Evolutionary conservation across 257 asterid genomes (phyloP), one percentile per base, ranked within the genome.

Genomic region (Galeopsis tetrahit): DNA sequence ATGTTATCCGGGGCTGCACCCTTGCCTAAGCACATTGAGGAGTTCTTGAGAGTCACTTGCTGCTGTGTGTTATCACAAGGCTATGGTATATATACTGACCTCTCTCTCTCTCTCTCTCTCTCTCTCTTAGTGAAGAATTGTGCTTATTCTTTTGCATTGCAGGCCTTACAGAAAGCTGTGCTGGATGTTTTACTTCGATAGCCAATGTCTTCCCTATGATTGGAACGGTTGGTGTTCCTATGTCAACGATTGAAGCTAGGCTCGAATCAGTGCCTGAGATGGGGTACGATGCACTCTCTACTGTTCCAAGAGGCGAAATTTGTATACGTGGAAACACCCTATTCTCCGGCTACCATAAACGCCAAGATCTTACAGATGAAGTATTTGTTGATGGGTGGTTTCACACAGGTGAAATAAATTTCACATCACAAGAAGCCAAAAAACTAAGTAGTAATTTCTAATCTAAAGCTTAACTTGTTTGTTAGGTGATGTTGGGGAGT

Each of bases 1-100:
- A 84, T 93, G 85, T 76, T 91, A 39, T 84, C 98, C 36, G 98
- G 98, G 55, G 98, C 98, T 64, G 98, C 98, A 38, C 98, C 98
- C 11, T 77, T 93, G 70, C 93, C 97, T 21, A 85, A 74, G 79
- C 97, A 91, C 67, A 72, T 93, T 1, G 97, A 93, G 84, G 98
- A 93, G 80, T 93, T 93, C 81, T 81, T 93, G 57, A 78, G 98
- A 77, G 98, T 89, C 42, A 84, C 98, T 21, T 87, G 97, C 84
- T 81, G 98, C 79, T 85, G 89, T 74, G 81, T 84, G 32, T 63
- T 93, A 61, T 89, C 96, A 6, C 98, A 93, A 79, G 98, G 97
- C 79, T 93, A 91, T 70, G 98, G 98, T 91, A 88, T 11, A 15
- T 2, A 21, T 3, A 4, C 60, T 67, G 28, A 62, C 42, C 33